These are phyloP conservation scores for Colletotrichum sp. DNA, from an alignment of 2,329 filamentous ascomycete genomes.

Conservation along the genomic window DNA sequence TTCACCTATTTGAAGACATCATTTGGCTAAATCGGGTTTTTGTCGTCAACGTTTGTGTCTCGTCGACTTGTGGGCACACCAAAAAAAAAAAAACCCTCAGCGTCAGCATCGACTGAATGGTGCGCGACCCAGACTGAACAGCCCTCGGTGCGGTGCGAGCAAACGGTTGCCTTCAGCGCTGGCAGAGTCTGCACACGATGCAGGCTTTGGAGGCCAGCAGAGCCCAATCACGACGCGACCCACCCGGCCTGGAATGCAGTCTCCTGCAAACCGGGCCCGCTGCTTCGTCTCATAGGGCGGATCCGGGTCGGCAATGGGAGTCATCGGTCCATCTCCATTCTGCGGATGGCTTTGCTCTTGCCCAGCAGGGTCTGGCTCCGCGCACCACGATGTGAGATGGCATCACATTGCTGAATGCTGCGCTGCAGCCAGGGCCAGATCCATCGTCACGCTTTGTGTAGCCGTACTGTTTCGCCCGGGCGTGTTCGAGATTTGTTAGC, in stretches of 20 bases:
- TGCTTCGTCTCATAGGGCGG: conserved; percentile 26
- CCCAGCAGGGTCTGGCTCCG: neutral
- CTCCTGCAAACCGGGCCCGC: conserved; percentile 25
- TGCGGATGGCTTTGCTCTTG: neutral
- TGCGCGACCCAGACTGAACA: neutral
- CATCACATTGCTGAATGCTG: conserved; percentile 12
- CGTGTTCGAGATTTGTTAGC: neutral
- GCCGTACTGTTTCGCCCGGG: neutral
- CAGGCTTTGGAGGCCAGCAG: conserved; percentile 20
- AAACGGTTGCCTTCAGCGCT: neutral
- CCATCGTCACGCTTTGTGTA: neutral
- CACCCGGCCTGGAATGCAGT: conserved; percentile 26
- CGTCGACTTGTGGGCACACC: neutral
- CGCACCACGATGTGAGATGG: conserved; percentile 10
- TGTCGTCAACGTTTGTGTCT: neutral
- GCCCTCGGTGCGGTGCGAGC: neutral
- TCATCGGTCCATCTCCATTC: conserved; percentile 20
- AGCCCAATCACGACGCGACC: conserved; percentile 27
- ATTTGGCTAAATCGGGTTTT: neutral
- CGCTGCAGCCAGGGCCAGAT: neutral
- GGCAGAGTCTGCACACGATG: conserved; percentile 7
- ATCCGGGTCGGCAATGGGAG: conserved; percentile 24
- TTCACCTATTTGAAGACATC: neutral
- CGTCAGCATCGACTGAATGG: neutral
- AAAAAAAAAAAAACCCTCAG: neutral